phyloP scores from a whole-genome alignment of 2,329 filamentous ascomycete species.

The Hymenotorrendiella dingleyae region DNA sequence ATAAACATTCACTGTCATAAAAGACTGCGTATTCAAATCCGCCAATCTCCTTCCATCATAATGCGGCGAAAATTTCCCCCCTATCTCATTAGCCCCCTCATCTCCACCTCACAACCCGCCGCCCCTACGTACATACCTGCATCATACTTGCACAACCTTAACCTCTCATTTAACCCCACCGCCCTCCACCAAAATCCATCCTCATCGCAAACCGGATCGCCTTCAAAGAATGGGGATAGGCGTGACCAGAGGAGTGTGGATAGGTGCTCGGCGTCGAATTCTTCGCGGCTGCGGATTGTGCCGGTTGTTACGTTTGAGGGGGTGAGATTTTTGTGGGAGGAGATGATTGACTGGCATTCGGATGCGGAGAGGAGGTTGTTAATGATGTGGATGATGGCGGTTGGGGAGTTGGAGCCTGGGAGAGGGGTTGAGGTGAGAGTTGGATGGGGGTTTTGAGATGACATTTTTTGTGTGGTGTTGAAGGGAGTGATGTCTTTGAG shows the following conservation, averaged over 20 bases:
- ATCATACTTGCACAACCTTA: constrained; percentile 13
- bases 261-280: constrained; percentile 7
- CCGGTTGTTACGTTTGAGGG: constrained; percentile 2
- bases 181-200: constrained; percentile 11
- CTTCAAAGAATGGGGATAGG: constrained; percentile 5
- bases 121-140: no score
- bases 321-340: constrained; percentile 1
- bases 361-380: constrained; percentile 5
- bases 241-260: constrained; percentile 5
- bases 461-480: no score
- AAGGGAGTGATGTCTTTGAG: no score
- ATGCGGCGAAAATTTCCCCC: constrained; percentile 16
- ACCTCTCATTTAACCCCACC: constrained; percentile 14
- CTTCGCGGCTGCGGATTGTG: constrained; percentile 5
- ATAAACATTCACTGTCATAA: constrained; percentile 19
- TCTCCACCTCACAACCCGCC: no score
- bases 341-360: constrained; percentile 7
- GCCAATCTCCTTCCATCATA: constrained; percentile 11
- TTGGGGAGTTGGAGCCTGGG: no score
- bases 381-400: no score
- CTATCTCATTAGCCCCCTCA: no score
- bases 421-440: no score
- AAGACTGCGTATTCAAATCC: constrained; percentile 7
- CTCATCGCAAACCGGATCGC: constrained; percentile 11
- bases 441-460: no score